phyloP scores from a whole-genome alignment of 2,329 filamentous ascomycete genomes.

The Pseudocercospora eumusae region DNA sequence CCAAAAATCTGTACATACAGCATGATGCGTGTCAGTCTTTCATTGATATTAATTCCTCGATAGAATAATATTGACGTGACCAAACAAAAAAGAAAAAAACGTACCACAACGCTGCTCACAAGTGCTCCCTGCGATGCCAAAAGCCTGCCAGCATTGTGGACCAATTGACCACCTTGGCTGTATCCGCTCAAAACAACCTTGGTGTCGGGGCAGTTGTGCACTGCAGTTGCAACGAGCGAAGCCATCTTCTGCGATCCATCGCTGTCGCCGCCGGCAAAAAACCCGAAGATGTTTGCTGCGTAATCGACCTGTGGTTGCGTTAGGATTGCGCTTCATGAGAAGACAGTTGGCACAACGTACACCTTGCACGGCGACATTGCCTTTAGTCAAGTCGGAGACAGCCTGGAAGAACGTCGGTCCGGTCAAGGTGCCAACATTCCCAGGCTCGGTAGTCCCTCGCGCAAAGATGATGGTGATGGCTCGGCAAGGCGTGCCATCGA shows the following conservation, averaged over 20 bases:
- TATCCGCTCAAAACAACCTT: constrained; percentile 32
- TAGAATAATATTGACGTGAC: no score
- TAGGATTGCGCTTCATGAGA: background rate
- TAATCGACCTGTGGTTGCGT: constrained; percentile 12
- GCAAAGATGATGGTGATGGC: constrained; percentile 57
- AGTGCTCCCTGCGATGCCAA: constrained; percentile 9
- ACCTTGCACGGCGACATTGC: constrained; percentile 55
- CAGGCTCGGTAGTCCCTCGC: constrained; percentile 55
- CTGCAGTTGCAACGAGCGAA: constrained; percentile 22
- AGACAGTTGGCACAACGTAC: constrained; percentile 36
- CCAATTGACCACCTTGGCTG: constrained; percentile 28
- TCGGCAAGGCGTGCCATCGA: constrained; percentile 24
- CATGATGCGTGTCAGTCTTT: constrained; percentile 15
- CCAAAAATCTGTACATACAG: constrained; percentile 39
- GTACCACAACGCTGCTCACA: constrained; percentile 25
- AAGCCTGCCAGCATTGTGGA: constrained; percentile 24
- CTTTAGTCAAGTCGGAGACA: constrained; percentile 40
- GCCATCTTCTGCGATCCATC: constrained; percentile 27
- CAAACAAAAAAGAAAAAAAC: no score
- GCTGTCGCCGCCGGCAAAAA: constrained; percentile 19
- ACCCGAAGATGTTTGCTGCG: constrained; percentile 15
- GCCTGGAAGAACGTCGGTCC: constrained; percentile 55
- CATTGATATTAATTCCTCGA: background rate
- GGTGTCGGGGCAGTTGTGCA: constrained; percentile 28
- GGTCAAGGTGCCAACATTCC: constrained; percentile 55